A percentile compares a stretch with the other conserved stretches of the same genome.
Conservation (phyloP, 2,329 filamentous ascomycete species). For the Botrytis paeoniae region DNA sequence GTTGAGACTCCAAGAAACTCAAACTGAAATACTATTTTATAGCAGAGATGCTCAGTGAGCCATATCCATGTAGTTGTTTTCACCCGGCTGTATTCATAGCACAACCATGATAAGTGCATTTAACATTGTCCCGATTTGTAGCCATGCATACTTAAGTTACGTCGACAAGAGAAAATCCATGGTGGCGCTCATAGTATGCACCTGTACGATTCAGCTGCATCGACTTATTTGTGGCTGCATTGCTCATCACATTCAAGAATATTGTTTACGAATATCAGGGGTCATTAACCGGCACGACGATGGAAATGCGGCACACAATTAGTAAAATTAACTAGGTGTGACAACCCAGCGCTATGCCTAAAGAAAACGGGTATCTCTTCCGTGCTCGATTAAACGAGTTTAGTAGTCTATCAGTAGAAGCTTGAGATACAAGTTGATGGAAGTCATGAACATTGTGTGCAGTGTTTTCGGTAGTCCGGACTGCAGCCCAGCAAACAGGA, state of each 20-base stretch:
- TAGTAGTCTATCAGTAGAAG: too few relatives aligned
- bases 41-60: not conserved
- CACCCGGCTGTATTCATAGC: not conserved
- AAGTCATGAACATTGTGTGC: not conserved
- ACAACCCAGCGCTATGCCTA: not conserved
- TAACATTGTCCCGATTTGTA: not conserved
- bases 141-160: not conserved
- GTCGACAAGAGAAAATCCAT: not conserved
- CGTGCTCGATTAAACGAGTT: too few relatives aligned
- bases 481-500: not conserved
- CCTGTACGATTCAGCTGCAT: not conserved
- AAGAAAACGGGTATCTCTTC: not conserved
- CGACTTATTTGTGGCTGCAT: not conserved
- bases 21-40: not conserved
- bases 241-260: not conserved
- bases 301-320: not conserved
- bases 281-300: not conserved
- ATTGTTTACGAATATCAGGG: not conserved
- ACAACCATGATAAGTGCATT: not conserved
- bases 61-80: not conserved
- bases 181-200: not conserved
- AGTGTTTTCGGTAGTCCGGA: not conserved
- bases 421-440: not conserved
- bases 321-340: not conserved
- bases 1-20: not conserved